Base-by-base conservation (phyloP, 371 early-diverging fungal genomes). In the Mucor lusitanicus region DNA sequence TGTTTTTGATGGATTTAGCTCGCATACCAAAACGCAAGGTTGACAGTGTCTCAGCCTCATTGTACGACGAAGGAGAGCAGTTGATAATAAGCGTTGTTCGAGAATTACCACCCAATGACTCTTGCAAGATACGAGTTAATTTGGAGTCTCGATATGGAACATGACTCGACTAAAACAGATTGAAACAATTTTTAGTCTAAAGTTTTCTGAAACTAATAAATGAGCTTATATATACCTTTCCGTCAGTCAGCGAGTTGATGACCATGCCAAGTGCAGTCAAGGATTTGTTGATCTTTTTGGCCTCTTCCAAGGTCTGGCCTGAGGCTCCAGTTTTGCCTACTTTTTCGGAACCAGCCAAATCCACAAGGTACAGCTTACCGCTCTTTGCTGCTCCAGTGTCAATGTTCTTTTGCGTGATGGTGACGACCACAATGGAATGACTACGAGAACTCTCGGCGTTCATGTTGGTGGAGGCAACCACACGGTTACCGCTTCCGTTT, bases 291-390 rank as follows among this genome's bases (percentile, higher is more conserved):
- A 99, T 99, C 81, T 97, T 97, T 79, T 98, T 98, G 65, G 99
- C 99, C 80, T 99, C 99, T 85, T 99, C 98, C 40, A 99, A 80
- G 7, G 99, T 95, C 75, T 97, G 96, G 21, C 99, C 99, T 3
- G 97, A 95, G 2, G 99, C 99, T 69, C 98, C 97, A 15, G 99
- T 99, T 82, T 98, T 96, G 50, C 39, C 27, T 64, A 83, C 87
- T 86, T 97, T 97, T 87, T 99, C 99, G 25, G 99, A 99, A 76
- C 99, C 99, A 39, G 99, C 99, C 74, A 99, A 83, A 92, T 99
- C 99, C 59, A 99, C 98, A 62, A 99, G 86, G 69, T 91, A 95
- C 46, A 99, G 87, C 67, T 94, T 94, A 59, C 97, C 95, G 63
- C 91, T 89, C 77, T 94, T 95, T 61, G 87, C 90, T 70, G 91